Evolutionary conservation across 1,284 basidiomycete species (phyloP).

Genomic region (Athelia psychrophila): DNA sequence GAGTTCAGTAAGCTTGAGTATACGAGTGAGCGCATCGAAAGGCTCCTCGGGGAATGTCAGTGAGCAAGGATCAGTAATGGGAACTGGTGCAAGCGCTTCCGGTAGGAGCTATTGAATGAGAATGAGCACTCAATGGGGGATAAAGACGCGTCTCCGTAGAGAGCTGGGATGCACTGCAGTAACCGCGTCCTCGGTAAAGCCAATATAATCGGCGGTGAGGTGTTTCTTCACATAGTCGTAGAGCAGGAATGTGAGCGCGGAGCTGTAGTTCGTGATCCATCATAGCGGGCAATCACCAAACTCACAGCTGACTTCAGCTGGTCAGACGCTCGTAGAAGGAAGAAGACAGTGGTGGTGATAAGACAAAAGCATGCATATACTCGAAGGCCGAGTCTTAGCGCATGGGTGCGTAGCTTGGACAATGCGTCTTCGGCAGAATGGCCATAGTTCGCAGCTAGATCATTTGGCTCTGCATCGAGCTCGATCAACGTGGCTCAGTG

Average conservation of each 20-base stretch:
- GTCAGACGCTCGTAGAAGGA: no score
- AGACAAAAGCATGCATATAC: no score
- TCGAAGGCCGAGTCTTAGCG: no score
- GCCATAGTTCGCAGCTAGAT: no score
- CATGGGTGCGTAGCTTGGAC: no score
- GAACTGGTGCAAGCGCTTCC: constrained; percentile 37
- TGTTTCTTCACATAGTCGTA: constrained; percentile 51
- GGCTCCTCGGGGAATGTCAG: constrained; percentile 50
- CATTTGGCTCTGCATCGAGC: no score
- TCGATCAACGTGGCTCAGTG: no score
- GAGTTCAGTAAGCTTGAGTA: constrained; percentile 30
- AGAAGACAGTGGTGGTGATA: no score
- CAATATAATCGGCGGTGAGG: constrained; percentile 51
- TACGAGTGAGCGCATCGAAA: constrained; percentile 35
- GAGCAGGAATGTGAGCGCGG: constrained; percentile 51
- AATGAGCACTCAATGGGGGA: constrained; percentile 7
- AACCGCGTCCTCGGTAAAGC: constrained; percentile 48
- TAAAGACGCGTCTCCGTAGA: constrained; percentile 1
- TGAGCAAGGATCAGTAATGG: constrained; percentile 46
- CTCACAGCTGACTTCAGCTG: no score
- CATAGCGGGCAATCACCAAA: no score
- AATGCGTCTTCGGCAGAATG: no score
- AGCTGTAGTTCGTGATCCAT: constrained; percentile 16
- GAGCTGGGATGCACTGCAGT: constrained; percentile 35
- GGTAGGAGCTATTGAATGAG: constrained; percentile 44